Conservation (phyloP, 192 early-diverging fungal genomes). For the Podila epigama region DNA sequence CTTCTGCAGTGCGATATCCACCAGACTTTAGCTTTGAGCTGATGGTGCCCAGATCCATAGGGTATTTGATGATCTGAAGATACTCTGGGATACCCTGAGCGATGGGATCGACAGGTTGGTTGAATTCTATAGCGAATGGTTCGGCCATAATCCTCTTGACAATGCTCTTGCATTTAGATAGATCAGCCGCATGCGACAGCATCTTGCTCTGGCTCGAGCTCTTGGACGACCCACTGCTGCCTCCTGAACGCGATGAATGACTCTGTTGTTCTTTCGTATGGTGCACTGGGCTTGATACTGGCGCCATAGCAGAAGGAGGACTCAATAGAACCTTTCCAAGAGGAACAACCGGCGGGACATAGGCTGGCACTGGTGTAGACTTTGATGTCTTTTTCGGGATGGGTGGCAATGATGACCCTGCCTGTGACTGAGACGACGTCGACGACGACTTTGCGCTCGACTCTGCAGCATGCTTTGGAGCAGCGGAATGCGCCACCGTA, state of each 20-base stretch:
- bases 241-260: background rate
- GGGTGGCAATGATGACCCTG: conserved; percentile 10
- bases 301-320: conserved; percentile 14
- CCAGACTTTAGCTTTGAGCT: conserved; percentile 61
- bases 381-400: conserved; percentile 17
- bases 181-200: conserved; percentile 20
- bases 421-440: conserved; percentile 15
- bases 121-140: conserved; percentile 66
- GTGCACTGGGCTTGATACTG: too few species aligned
- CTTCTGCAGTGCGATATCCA: conserved; percentile 54
- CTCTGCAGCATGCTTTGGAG: conserved; percentile 10
- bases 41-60: conserved; percentile 80
- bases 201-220: background rate
- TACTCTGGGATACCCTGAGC: conserved; percentile 67
- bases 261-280: too few species aligned
- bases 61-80: conserved; percentile 65
- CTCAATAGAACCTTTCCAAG: conserved; percentile 10
- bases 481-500: background rate
- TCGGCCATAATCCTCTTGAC: conserved; percentile 60
- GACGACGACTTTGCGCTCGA: conserved; percentile 12
- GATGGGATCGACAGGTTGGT: conserved; percentile 72
- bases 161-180: conserved; percentile 40
- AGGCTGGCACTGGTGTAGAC: conserved; percentile 15
- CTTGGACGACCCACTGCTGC: background rate
- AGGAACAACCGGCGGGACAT: conserved; percentile 17